Conservation (phyloP, 164 flowering plant genomes). For the Cinnamomum chago region DNA sequence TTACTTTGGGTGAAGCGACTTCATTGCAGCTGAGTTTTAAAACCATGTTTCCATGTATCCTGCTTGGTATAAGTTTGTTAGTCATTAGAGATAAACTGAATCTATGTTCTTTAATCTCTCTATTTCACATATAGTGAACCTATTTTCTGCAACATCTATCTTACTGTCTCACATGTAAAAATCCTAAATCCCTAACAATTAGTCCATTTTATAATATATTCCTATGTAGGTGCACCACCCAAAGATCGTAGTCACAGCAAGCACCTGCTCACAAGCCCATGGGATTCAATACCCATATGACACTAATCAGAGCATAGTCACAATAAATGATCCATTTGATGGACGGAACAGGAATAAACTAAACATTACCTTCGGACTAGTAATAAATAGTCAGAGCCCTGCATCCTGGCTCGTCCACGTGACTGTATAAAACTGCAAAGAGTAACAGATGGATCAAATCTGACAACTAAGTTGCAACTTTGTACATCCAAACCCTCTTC, state of each 20-base stretch:
- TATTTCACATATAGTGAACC: too few relatives aligned
- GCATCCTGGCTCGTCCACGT: conserved; percentile 89
- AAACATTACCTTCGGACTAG: conserved; percentile 56
- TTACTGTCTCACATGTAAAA: too few relatives aligned
- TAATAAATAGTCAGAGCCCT: conserved; percentile 66
- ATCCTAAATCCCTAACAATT: too few relatives aligned
- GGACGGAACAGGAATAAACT: not conserved
- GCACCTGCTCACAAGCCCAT: not conserved
- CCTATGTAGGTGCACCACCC: not conserved
- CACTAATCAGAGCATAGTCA: not conserved
- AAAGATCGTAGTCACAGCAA: not conserved
- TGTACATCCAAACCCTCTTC: conserved; percentile 97
- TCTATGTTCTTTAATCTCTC: too few relatives aligned
- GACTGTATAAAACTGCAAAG: conserved; percentile 90
- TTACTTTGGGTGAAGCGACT: too few relatives aligned
- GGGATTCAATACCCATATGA: not conserved
- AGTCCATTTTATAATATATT: too few relatives aligned
- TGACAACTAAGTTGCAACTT: conserved; percentile 85
- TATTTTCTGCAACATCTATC: too few relatives aligned
- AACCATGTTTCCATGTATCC: too few relatives aligned
- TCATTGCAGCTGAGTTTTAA: too few relatives aligned
- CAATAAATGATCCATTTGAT: not conserved
- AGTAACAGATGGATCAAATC: conserved; percentile 76
- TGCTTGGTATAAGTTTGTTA: too few relatives aligned
- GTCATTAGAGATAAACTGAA: too few relatives aligned